A percentile compares a stretch with the other conserved stretches of the same genome.
phyloP scores from a whole-genome alignment of 2,329 filamentous ascomycete species.

The Arthrobotrys musiformis region DNA sequence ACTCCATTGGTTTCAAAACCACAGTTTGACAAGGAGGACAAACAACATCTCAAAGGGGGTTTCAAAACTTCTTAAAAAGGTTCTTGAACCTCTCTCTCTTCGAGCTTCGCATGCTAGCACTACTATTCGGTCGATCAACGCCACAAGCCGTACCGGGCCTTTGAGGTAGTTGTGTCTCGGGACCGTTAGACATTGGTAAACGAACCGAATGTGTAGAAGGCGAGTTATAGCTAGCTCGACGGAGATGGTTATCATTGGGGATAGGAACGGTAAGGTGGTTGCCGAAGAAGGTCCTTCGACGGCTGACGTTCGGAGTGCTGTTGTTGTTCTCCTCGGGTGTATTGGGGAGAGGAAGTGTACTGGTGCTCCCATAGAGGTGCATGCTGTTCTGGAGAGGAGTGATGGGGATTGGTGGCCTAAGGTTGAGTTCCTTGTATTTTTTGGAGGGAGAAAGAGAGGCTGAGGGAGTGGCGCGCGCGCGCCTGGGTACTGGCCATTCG shows the following conservation, averaged over 20 bases:
- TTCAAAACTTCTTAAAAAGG: conserved; percentile 25
- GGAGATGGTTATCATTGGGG: conserved; percentile 22
- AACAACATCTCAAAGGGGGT: too few relatives aligned
- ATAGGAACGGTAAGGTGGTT: conserved; percentile 23
- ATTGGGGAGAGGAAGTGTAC: background rate
- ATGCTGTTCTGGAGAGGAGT: background rate
- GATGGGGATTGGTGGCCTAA: conserved; percentile 12
- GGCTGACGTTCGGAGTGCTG: background rate
- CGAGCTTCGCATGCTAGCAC: background rate
- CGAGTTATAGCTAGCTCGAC: conserved; percentile 34
- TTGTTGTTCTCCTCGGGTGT: background rate
- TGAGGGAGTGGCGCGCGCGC: background rate
- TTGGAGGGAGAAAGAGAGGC: background rate
- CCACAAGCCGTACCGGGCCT: background rate
- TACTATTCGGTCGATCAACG: background rate
- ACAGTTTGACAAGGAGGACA: background rate
- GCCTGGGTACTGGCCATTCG: too few relatives aligned
- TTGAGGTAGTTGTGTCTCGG: background rate
- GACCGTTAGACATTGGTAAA: background rate
- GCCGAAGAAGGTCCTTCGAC: conserved; percentile 17
- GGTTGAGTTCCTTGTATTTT: conserved; percentile 15
- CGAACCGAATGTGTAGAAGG: background rate
- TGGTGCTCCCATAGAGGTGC: background rate
- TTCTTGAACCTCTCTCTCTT: conserved; percentile 33
- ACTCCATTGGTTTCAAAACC: background rate